phyloP scores from a whole-genome alignment of 768 basidiomycete species.

The Lactifluus hygrophoroides region DNA sequence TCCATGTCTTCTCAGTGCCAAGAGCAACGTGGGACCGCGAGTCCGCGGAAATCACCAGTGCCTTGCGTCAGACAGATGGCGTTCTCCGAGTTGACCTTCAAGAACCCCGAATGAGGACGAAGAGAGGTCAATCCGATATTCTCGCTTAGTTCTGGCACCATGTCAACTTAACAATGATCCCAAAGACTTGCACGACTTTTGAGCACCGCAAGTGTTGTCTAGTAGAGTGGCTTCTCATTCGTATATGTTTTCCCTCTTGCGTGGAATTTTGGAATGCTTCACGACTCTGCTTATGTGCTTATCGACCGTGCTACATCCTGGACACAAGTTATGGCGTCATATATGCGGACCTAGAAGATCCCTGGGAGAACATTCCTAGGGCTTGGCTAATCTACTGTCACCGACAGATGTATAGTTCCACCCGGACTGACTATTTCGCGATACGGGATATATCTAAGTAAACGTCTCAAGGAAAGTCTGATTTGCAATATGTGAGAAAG shows the following conservation, averaged over 20 bases:
- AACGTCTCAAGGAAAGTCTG: too few species aligned
- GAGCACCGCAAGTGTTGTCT: not conserved
- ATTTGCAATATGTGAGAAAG: too few species aligned
- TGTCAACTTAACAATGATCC: not conserved
- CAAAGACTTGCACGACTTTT: conserved; percentile 7
- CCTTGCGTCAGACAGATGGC: conserved; percentile 13
- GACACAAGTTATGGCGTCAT: not conserved
- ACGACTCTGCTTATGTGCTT: not conserved
- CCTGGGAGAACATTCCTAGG: not conserved
- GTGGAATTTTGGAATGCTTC: not conserved
- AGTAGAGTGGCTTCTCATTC: not conserved
- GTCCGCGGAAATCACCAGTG: conserved; percentile 1
- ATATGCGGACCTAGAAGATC: not conserved
- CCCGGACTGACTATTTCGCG: too few species aligned
- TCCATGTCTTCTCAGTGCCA: conserved; percentile 16
- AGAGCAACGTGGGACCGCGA: conserved; percentile 10
- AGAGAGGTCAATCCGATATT: conserved; percentile 9
- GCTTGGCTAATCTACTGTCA: not conserved
- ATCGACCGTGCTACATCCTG: not conserved
- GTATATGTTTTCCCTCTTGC: not conserved
- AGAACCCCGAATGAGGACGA: conserved; percentile 13
- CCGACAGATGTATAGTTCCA: not conserved
- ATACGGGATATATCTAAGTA: too few species aligned
- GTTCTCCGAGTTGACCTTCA: conserved; percentile 18
- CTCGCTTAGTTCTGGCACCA: not conserved